A percentile compares a stretch with the other conserved stretches of the same genome.
These are phyloP conservation scores for Cunninghamia lanceolata DNA, from an alignment of 75 land plant genomes.

Conservation along the genomic window DNA sequence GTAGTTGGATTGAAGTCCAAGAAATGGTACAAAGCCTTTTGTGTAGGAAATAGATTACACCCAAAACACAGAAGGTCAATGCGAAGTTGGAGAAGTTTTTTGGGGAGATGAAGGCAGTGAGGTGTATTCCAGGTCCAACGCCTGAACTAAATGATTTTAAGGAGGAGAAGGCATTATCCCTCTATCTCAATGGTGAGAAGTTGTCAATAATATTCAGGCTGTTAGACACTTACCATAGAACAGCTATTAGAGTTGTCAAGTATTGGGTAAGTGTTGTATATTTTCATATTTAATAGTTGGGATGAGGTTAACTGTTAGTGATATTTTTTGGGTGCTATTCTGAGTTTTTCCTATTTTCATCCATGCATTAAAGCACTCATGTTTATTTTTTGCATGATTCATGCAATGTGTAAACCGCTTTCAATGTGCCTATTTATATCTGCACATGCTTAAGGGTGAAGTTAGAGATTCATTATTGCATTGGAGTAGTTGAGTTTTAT, in stretches of 20 bases:
- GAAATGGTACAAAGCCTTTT: constrained; percentile 18
- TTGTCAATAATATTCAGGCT: not conserved
- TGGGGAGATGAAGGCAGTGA: constrained; percentile 9
- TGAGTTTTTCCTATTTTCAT: too few relatives aligned
- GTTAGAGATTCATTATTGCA: too few relatives aligned
- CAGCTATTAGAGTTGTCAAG: not conserved
- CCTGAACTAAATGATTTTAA: constrained; percentile 21
- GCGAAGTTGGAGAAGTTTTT: constrained; percentile 6
- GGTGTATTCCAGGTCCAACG: constrained; percentile 16
- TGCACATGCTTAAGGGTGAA: too few relatives aligned
- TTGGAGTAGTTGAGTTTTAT: too few relatives aligned
- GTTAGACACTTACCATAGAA: not conserved
- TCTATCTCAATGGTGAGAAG: constrained; percentile 14
- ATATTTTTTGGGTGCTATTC: too few relatives aligned
- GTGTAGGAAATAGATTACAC: constrained; percentile 16
- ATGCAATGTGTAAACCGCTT: too few relatives aligned
- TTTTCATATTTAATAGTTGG: too few relatives aligned
- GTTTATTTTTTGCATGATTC: too few relatives aligned
- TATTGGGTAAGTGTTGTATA: too few relatives aligned
- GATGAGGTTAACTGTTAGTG: too few relatives aligned
- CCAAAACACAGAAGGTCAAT: constrained; percentile 16
- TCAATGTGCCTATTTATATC: too few relatives aligned
- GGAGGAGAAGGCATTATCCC: constrained; percentile 18
- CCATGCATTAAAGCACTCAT: too few relatives aligned
- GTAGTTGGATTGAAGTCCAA: constrained; percentile 25